These are phyloP conservation scores for Coemansia sp. DNA, from an alignment of 192 early-diverging fungal genomes.

Conservation along the genomic window DNA sequence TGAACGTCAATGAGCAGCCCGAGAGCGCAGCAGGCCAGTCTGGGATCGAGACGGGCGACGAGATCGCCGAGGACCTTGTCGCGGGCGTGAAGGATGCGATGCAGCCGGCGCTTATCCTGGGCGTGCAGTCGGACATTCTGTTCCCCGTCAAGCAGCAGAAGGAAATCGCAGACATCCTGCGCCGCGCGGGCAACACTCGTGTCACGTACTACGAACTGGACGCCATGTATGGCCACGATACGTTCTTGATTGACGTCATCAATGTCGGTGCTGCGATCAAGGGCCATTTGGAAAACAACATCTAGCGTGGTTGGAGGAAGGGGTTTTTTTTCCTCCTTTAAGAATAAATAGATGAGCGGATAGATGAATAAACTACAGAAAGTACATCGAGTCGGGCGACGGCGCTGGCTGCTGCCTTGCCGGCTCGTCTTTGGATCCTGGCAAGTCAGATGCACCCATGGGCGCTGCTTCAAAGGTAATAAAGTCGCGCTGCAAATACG, in stretches of 20 bases:
- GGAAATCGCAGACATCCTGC: constrained; percentile 90
- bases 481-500: constrained; percentile 47
- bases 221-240: constrained; percentile 96
- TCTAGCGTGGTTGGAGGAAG: neutral
- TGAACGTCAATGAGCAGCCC: constrained; percentile 26
- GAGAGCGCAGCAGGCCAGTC: constrained; percentile 16
- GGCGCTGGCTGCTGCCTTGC: constrained; percentile 9
- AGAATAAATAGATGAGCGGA: neutral
- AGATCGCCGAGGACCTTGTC: constrained; percentile 62
- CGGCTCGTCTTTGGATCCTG: neutral
- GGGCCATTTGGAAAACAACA: constrained; percentile 72
- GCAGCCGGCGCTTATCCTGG: constrained; percentile 85
- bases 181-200: constrained; percentile 76
- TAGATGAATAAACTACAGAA: constrained; percentile 11
- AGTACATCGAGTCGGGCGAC: constrained; percentile 37
- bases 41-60: constrained; percentile 30
- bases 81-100: constrained; percentile 61
- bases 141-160: constrained; percentile 95
- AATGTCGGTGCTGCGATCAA: constrained; percentile 94
- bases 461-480: constrained; percentile 50
- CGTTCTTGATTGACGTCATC: constrained; percentile 87
- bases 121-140: constrained; percentile 92
- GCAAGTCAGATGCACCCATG: neutral
- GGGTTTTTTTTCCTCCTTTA: neutral
- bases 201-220: constrained; percentile 98